Evolutionary conservation across 306 rosid species (phyloP), one percentile per base, ranked within the genome.

Genomic region (Cercis canadensis): DNA sequence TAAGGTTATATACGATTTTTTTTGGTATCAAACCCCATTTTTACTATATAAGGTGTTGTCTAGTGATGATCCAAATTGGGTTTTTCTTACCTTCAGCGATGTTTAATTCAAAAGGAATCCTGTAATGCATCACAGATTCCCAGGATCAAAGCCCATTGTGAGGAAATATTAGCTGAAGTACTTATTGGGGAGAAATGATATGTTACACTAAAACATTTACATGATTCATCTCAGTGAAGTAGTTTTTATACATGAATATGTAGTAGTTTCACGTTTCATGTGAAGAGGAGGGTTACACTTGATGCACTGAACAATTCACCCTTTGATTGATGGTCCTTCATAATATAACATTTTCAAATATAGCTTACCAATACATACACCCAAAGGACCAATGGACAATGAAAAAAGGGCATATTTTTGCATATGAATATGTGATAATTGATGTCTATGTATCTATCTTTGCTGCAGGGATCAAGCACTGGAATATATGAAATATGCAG

Each of bases 401-500:
- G n/a, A 43, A 10, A 43, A 10, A 8, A 2, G 13, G 7, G 49
- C n/a, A 43, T 10, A 43, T 8, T 10, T 12, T 10, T 2, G 2
- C n/a, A 11, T 6, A 7, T 37, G 7, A 2, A 2, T 43, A 43
- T 11, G n/a, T 43, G 13, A 69, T 44, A 39, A 40, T 6, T 58
- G 47, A 32, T 75, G 40, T 58, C 57, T 54, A 24, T 37, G 10
- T 37, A 11, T 47, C 17, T 15, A 12, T 24, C 14, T 24, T 61
- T 62, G n/a, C 9, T 54, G 33, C 19, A 80, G 88, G 82, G 68
- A 74, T 5, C 71, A 74, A 65, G 78, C 79, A 34, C 39, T 69
- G 44, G 79, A 60, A 56, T 80, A 84, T 34, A 70, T 81, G 88
- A 84, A 77, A 62, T 44, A 51, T 14, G 46, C 69, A 51, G 60